phyloP scores from a whole-genome alignment of 371 early-diverging fungal species.

The Mortierella sp. region DNA sequence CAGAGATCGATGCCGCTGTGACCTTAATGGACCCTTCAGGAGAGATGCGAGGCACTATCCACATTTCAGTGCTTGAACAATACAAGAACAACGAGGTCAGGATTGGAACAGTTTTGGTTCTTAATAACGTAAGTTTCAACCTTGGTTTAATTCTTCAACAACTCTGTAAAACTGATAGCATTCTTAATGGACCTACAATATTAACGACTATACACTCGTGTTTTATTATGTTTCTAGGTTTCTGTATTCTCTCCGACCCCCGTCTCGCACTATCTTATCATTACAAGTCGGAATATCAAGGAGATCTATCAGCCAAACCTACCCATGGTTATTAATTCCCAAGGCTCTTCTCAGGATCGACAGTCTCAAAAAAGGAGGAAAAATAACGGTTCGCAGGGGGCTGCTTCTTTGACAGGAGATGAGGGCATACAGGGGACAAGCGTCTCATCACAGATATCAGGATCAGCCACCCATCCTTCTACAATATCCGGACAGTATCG shows the following conservation, averaged over 20 bases:
- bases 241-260: conserved; percentile 48
- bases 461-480: background rate
- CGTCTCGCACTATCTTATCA: conserved; percentile 51
- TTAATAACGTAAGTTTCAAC: conserved; percentile 25
- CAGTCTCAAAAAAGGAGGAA: conserved; percentile 25
- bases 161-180: background rate
- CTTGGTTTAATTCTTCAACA: no score
- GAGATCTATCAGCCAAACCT: conserved; percentile 27
- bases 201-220: background rate
- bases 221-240: conserved; percentile 13
- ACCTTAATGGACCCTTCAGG: conserved; percentile 52
- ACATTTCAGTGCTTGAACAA: conserved; percentile 39
- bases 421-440: background rate
- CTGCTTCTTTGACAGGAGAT: background rate
- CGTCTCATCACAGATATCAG: background rate
- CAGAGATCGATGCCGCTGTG: conserved; percentile 52
- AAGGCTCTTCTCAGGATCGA: conserved; percentile 42
- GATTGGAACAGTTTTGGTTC: conserved; percentile 42
- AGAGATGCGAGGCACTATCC: conserved; percentile 52
- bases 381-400: conserved; percentile 10
- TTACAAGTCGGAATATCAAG: conserved; percentile 34
- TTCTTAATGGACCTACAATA: background rate
- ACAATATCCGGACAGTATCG: background rate
- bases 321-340: conserved; percentile 28
- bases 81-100: conserved; percentile 56